These are phyloP conservation scores for Artemisia tridentata DNA, from an alignment of 129 eudicot species.

Conservation along the genomic window DNA sequence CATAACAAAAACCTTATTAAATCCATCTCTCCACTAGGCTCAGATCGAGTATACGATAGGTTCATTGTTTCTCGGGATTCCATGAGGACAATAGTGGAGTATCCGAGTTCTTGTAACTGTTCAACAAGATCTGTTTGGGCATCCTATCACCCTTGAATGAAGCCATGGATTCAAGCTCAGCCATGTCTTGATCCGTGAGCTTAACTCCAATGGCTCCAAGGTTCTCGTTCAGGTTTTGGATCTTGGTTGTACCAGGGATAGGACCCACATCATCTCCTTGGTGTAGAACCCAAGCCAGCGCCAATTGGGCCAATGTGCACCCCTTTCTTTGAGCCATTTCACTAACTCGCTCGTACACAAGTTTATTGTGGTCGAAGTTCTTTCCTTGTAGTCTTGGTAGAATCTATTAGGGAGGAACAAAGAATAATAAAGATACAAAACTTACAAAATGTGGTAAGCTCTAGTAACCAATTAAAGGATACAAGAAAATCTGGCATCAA, in stretches of 20 bases:
- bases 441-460: background rate
- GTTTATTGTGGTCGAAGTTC: constrained; percentile 47
- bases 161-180: constrained; percentile 42
- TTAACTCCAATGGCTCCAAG: constrained; percentile 39
- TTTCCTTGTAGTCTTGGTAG: constrained; percentile 50
- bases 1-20: background rate
- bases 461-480: background rate
- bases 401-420: constrained; percentile 17
- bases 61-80: constrained; percentile 3
- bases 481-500: background rate
- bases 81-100: constrained; percentile 32
- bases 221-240: constrained; percentile 44
- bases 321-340: constrained; percentile 40
- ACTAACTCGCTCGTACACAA: constrained; percentile 28
- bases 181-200: constrained; percentile 38
- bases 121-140: constrained; percentile 29
- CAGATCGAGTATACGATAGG: background rate
- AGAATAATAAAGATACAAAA: background rate
- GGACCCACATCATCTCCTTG: constrained; percentile 55
- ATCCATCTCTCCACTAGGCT: background rate
- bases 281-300: constrained; percentile 66
- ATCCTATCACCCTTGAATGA: constrained; percentile 34
- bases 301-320: constrained; percentile 52
- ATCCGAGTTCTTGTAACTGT: constrained; percentile 27
- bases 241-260: constrained; percentile 47